A percentile compares a stretch with the other conserved stretches of the same genome.
Conservation (phyloP, 768 basidiomycete genomes). For the Pleurotus ostreatus region DNA sequence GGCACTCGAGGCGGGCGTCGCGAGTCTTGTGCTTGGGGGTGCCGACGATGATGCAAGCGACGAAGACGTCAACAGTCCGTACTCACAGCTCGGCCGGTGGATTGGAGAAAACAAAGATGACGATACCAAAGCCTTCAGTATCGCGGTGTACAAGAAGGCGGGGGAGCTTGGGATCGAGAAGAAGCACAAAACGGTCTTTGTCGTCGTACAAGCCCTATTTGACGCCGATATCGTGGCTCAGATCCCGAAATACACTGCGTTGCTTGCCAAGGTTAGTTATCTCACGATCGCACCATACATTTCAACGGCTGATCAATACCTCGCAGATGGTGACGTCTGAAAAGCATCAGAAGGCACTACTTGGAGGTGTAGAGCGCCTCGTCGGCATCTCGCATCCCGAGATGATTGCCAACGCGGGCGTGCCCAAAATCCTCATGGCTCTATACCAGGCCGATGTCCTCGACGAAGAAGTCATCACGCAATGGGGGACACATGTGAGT, state of each 20-base stretch:
- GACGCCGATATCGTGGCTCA: slow-evolving; percentile 65
- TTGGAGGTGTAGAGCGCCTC: slow-evolving; percentile 89
- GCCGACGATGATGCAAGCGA: slow-evolving; percentile 84
- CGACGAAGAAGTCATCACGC: slow-evolving; percentile 84
- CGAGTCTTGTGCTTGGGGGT: slow-evolving; percentile 37
- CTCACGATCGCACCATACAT: not conserved
- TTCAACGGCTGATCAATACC: slow-evolving; percentile 7
- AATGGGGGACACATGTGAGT: slow-evolving; percentile 96
- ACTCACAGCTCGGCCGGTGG: slow-evolving; percentile 81
- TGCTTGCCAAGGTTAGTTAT: slow-evolving; percentile 70
- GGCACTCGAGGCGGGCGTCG: slow-evolving; percentile 60
- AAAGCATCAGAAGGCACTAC: slow-evolving; percentile 91
- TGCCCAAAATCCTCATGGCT: slow-evolving; percentile 94
- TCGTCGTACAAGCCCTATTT: slow-evolving; percentile 86
- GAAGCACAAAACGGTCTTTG: slow-evolving; percentile 87
- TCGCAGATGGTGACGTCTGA: slow-evolving; percentile 81
- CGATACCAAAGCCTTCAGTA: slow-evolving; percentile 46
- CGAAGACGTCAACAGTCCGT: slow-evolving; percentile 84
- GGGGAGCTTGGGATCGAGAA: slow-evolving; percentile 90
- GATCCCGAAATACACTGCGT: slow-evolving; percentile 56
- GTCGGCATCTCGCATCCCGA: slow-evolving; percentile 75
- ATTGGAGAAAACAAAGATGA: slow-evolving; percentile 56
- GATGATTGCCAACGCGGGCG: slow-evolving; percentile 32
- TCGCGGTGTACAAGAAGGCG: slow-evolving; percentile 82
- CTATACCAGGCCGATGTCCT: slow-evolving; percentile 91